Percentiles rank a stretch among this genome's conserved stretches.
Evolutionary conservation across 2,329 filamentous ascomycete species (phyloP).

Genomic region (Trichoderma gracile): DNA sequence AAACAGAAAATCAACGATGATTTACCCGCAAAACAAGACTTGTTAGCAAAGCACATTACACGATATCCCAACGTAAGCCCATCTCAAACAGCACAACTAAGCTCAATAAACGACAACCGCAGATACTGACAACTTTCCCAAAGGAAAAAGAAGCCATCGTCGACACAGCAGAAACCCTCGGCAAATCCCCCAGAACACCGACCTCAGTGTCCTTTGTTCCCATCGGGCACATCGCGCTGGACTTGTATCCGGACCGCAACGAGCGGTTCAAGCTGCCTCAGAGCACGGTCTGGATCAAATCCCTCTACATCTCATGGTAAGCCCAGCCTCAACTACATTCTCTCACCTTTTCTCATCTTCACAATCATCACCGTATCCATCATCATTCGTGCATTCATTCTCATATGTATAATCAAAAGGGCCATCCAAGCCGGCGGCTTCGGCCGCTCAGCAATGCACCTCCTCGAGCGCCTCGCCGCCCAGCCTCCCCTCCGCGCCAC

Average conservation of each 20-base stretch:
- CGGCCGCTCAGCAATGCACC: constrained; percentile 41
- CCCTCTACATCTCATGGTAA: constrained; percentile 44
- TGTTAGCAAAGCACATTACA: constrained; percentile 37
- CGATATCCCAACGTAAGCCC: constrained; percentile 36
- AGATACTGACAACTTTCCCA: no score
- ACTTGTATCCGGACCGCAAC: constrained; percentile 38
- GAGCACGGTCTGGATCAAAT: constrained; percentile 43
- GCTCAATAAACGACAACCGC: not conserved
- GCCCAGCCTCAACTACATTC: not conserved
- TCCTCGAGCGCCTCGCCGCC: constrained; percentile 38
- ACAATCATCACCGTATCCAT: not conserved
- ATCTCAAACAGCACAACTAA: not conserved
- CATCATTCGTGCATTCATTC: not conserved
- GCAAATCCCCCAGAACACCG: constrained; percentile 35
- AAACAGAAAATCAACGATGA: constrained; percentile 37
- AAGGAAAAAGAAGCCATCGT: constrained; percentile 37
- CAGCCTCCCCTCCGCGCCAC: constrained; percentile 38
- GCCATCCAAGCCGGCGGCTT: constrained; percentile 41
- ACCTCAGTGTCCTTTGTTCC: constrained; percentile 39
- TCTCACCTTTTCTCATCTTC: not conserved
- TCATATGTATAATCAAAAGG: constrained; percentile 18
- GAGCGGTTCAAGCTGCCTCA: constrained; percentile 36
- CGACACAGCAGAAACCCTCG: constrained; percentile 40
- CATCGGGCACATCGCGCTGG: constrained; percentile 46
- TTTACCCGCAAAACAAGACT: constrained; percentile 33